Conservation (phyloP, 148 eudicot genomes). For the Amaranthus hypochondriacus region DNA sequence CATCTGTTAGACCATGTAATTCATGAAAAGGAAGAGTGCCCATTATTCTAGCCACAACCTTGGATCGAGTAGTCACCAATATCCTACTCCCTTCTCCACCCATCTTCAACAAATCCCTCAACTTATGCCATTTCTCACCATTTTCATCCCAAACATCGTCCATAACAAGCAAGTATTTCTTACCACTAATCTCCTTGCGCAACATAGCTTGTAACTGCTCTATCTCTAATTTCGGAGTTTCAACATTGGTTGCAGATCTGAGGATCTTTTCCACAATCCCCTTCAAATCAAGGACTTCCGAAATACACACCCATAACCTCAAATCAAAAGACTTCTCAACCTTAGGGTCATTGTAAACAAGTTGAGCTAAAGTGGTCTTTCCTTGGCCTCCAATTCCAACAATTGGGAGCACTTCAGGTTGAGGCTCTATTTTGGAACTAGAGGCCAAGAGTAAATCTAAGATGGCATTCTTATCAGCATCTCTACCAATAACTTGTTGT, state of each 20-base stretch:
- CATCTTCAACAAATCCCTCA: constrained; percentile 2
- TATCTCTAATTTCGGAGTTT: neutral
- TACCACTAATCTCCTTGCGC: neutral
- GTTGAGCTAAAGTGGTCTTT: no score
- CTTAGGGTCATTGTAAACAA: no score
- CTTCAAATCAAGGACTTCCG: neutral
- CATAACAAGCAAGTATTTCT: constrained; percentile 17
- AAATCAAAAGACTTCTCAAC: no score
- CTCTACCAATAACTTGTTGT: constrained; percentile 22
- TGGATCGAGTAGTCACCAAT: constrained; percentile 20
- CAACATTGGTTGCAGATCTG: neutral
- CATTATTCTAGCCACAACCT: constrained; percentile 11
- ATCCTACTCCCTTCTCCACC: constrained; percentile 19
- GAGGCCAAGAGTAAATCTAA: neutral
- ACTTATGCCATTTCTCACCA: constrained; percentile 5
- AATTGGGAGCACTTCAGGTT: no score
- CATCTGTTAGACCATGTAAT: neutral
- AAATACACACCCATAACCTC: no score
- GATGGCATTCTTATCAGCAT: constrained; percentile 22
- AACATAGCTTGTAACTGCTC: constrained; percentile 10
- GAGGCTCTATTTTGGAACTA: neutral
- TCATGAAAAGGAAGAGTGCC: neutral
- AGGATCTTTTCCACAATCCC: constrained; percentile 6
- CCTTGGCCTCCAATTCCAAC: no score
- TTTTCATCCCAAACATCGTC: constrained; percentile 22